Percentiles rank a stretch among this genome's conserved stretches.
phyloP scores from a whole-genome alignment of 2,329 filamentous ascomycete genomes.

The Colletotrichum tabaci region DNA sequence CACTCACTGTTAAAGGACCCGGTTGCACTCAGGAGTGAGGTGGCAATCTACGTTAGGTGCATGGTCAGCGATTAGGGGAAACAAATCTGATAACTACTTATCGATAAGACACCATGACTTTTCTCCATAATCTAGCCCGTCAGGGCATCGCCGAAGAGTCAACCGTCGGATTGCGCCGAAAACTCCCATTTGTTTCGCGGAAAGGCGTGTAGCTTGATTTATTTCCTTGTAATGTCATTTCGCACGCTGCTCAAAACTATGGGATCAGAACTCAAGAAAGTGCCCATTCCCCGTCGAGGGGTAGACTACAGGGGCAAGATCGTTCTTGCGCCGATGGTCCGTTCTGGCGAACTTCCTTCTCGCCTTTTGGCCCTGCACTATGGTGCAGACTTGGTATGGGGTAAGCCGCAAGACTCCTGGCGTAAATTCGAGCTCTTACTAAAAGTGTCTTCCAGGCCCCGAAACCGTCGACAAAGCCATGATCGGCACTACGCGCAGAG shows the following conservation, averaged over 20 bases:
- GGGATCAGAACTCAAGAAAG: conserved; percentile 73
- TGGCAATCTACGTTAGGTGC: not conserved
- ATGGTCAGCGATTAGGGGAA: not conserved
- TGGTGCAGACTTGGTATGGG: conserved; percentile 97
- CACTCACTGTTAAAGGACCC: conserved; percentile 52
- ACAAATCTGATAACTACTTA: conserved; percentile 20
- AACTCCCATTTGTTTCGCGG: conserved; percentile 12
- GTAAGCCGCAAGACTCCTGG: conserved; percentile 60
- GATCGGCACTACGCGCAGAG: conserved; percentile 85
- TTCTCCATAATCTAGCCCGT: conserved; percentile 36
- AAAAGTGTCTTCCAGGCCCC: conserved; percentile 70
- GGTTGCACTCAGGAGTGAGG: conserved; percentile 48
- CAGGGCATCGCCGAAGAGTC: conserved; percentile 36
- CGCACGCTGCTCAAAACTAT: conserved; percentile 65
- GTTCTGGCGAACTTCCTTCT: conserved; percentile 95
- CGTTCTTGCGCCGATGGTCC: conserved; percentile 97
- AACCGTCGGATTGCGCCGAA: conserved; percentile 24
- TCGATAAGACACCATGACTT: conserved; percentile 38
- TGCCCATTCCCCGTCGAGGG: conserved; percentile 88
- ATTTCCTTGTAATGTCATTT: conserved; percentile 31
- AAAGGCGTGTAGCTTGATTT: conserved; percentile 9
- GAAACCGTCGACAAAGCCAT: conserved; percentile 95
- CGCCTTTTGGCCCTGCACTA: conserved; percentile 92
- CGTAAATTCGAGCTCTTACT: conserved; percentile 1
- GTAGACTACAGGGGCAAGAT: conserved; percentile 96